Percentiles rank a stretch among this genome's conserved stretches.
Conservation (phyloP, 2,329 filamentous ascomycete species). For the Clathrospora elynae region DNA sequence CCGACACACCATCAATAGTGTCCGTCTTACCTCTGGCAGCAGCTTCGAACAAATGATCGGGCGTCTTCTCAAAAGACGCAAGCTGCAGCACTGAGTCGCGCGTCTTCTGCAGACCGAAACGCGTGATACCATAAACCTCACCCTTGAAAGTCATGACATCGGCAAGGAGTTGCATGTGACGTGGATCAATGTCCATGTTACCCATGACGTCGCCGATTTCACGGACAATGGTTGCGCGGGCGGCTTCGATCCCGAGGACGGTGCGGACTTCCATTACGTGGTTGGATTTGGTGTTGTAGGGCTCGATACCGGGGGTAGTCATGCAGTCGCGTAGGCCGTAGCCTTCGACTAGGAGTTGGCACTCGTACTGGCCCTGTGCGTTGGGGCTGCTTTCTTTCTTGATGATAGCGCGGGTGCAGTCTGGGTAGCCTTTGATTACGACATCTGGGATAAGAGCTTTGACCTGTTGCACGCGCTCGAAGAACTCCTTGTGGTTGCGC, state of each 20-base stretch:
- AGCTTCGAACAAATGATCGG: constrained; percentile 94
- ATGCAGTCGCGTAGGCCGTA: constrained; percentile 90
- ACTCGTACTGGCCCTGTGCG: constrained; percentile 64
- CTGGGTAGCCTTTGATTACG: constrained; percentile 87
- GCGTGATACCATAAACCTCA: constrained; percentile 92
- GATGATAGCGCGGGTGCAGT: constrained; percentile 85
- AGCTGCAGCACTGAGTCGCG: constrained; percentile 91
- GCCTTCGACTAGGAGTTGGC: constrained; percentile 78
- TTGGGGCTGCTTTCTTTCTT: constrained; percentile 74
- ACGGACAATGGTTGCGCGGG: constrained; percentile 81
- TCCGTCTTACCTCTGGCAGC: constrained; percentile 91
- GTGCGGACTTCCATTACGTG: constrained; percentile 87
- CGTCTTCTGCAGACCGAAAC: constrained; percentile 96
- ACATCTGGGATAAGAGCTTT: constrained; percentile 81
- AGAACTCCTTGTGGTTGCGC: constrained; percentile 63
- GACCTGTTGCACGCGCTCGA: constrained; percentile 81
- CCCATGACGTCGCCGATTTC: constrained; percentile 92
- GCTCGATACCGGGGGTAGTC: constrained; percentile 89
- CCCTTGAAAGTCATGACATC: constrained; percentile 99
- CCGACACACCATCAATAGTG: constrained; percentile 87
- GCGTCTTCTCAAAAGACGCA: constrained; percentile 96
- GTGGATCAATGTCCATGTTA: constrained; percentile 93
- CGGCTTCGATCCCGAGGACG: constrained; percentile 93
- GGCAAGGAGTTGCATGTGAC: constrained; percentile 95
- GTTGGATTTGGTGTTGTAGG: constrained; percentile 76